A percentile compares a stretch with the other conserved stretches of the same genome.
Evolutionary conservation across 2,329 filamentous ascomycete genomes (phyloP).

Genomic region (Epicoccum sorghinum): DNA sequence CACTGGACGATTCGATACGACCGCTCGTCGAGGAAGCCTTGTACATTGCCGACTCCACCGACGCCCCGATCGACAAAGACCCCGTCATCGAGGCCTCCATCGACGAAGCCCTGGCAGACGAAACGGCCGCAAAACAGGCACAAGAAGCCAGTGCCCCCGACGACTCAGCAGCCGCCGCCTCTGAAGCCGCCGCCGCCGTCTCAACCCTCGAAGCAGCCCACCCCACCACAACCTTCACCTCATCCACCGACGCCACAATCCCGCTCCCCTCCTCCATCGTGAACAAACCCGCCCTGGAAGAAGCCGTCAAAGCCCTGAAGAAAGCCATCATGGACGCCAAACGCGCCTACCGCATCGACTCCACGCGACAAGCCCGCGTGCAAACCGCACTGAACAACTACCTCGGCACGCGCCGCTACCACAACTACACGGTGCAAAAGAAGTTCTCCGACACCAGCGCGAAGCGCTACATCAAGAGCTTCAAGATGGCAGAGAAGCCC

Average conservation of each 20-base stretch:
- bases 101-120: constrained; percentile 17
- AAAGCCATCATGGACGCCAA: constrained; percentile 82
- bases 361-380: constrained; percentile 73
- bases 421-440: constrained; percentile 98
- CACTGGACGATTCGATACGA: constrained; percentile 67
- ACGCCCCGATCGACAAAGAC: constrained; percentile 36
- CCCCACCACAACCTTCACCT: constrained; percentile 28
- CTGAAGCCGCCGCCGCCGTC: constrained; percentile 31
- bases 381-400: constrained; percentile 78
- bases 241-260: constrained; percentile 37
- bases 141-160: constrained; percentile 3
- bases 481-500: constrained; percentile 68
- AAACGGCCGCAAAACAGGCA: constrained; percentile 15
- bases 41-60: constrained; percentile 50
- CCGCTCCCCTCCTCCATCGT: constrained; percentile 33
- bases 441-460: constrained; percentile 78
- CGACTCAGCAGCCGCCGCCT: constrained; percentile 8
- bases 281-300: constrained; percentile 46
- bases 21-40: constrained; percentile 68
- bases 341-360: constrained; percentile 80
- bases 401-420: constrained; percentile 86
- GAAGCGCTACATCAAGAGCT: constrained; percentile 91
- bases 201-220: constrained; percentile 36
- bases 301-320: constrained; percentile 66
- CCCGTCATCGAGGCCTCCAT: constrained; percentile 42